These are phyloP conservation scores for Astrothelium subdiscretum DNA, from an alignment of 495 filamentous ascomycete genomes.

Conservation along the genomic window DNA sequence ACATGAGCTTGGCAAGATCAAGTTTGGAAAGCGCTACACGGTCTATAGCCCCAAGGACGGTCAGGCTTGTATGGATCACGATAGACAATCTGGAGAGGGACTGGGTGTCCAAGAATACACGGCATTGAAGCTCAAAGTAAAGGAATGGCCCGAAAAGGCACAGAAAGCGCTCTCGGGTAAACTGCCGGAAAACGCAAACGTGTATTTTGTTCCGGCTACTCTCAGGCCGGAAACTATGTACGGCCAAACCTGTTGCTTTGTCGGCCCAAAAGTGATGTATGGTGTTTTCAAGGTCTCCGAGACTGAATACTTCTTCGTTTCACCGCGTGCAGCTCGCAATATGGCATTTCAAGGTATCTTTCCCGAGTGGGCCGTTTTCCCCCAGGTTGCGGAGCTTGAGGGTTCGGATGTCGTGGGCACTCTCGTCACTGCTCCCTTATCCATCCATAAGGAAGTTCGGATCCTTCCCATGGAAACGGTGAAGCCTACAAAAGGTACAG, in stretches of 20 bases:
- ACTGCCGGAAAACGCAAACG: conserved; percentile 67
- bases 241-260: conserved; percentile 91
- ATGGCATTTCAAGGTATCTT: conserved; percentile 93
- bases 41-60: conserved; percentile 95
- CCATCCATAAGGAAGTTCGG: conserved; percentile 71
- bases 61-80: conserved; percentile 96
- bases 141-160: conserved; percentile 68
- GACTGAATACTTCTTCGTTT: conserved; percentile 75
- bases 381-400: conserved; percentile 56
- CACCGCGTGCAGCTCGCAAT: conserved; percentile 80
- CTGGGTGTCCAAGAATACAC: conserved; percentile 87
- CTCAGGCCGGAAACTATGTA: conserved; percentile 97
- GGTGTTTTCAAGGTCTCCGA: conserved; percentile 76
- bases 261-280: conserved; percentile 83
- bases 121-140: conserved; percentile 75
- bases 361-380: conserved; percentile 58
- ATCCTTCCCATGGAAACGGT: conserved; percentile 94
- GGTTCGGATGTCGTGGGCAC: conserved; percentile 81
- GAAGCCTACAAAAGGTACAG: conserved; percentile 84
- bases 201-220: conserved; percentile 85
- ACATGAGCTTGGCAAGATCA: conserved; percentile 80
- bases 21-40: conserved; percentile 88
- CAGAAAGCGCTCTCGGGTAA: conserved; percentile 57
- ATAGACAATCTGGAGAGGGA: conserved; percentile 83
- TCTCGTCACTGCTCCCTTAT: conserved; percentile 76